phyloP scores from a whole-genome alignment of 2,329 filamentous ascomycete genomes.

The Bipolaris cookei region DNA sequence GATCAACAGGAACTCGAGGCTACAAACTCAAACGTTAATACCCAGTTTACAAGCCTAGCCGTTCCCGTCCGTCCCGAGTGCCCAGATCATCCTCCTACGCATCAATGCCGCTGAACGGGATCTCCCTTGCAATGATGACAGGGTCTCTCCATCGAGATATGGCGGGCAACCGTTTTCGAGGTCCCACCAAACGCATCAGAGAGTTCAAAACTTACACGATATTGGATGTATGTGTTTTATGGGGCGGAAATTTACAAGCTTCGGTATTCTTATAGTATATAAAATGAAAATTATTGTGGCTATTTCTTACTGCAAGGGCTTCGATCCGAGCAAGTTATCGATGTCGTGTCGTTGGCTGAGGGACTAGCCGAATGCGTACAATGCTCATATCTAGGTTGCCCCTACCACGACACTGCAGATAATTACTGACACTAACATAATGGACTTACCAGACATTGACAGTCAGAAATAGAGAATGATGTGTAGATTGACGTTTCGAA shows the following conservation, averaged over 20 bases:
- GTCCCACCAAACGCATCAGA: background rate
- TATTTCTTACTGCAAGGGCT: background rate
- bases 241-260: no score
- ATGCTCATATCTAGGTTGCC: background rate
- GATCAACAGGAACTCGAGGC: background rate
- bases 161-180: background rate
- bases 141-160: background rate
- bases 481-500: no score
- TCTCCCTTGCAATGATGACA: background rate
- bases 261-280: background rate
- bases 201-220: background rate
- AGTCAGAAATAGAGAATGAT: no score
- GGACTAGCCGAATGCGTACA: background rate
- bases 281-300: background rate
- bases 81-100: background rate
- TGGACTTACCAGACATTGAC: no score
- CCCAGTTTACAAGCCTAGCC: no score
- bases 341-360: conserved; percentile 6
- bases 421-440: no score
- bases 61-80: background rate
- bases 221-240: no score
- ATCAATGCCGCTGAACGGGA: background rate
- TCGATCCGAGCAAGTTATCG: background rate
- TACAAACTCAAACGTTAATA: background rate
- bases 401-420: no score